Percentiles rank a stretch among this genome's conserved stretches.
Evolutionary conservation across 2,329 filamentous ascomycete species (phyloP).

Genomic region (Cordyceps pruinosa): DNA sequence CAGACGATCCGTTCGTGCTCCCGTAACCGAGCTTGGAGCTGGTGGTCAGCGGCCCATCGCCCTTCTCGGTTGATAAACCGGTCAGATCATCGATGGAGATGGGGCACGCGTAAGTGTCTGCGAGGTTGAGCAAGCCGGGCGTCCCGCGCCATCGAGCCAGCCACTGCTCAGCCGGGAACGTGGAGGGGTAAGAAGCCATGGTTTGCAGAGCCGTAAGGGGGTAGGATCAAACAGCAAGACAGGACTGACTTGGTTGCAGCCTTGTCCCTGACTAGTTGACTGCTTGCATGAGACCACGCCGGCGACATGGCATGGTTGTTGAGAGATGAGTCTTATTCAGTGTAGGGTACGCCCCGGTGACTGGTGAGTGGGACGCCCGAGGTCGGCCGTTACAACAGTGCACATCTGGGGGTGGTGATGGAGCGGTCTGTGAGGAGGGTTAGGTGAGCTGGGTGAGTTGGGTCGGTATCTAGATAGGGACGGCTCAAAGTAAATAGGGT

Average conservation of each 20-base stretch:
- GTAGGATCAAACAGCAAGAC: not conserved
- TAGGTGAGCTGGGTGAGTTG: not conserved
- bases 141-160: conserved; percentile 55
- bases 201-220: not conserved
- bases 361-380: not conserved
- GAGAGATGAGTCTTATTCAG: not conserved
- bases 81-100: conserved; percentile 64
- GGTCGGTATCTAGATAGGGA: too few species aligned
- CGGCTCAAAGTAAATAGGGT: not conserved
- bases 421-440: not conserved
- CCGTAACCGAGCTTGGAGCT: conserved; percentile 64
- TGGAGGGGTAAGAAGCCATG: conserved; percentile 18
- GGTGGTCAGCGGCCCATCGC: conserved; percentile 34
- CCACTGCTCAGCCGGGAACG: conserved; percentile 67
- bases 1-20: conserved; percentile 59
- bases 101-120: conserved; percentile 72
- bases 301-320: not conserved
- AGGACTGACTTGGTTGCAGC: too few species aligned
- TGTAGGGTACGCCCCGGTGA: conserved; percentile 1
- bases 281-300: not conserved
- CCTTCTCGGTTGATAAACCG: conserved; percentile 49
- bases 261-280: not conserved
- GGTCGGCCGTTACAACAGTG: not conserved
- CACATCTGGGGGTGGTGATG: not conserved
- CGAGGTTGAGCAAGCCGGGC: conserved; percentile 58